Evolutionary conservation across 2,329 filamentous ascomycete species (phyloP), one percentile per base, ranked within the genome.

Genomic region (Verticillium nonalfalfae): DNA sequence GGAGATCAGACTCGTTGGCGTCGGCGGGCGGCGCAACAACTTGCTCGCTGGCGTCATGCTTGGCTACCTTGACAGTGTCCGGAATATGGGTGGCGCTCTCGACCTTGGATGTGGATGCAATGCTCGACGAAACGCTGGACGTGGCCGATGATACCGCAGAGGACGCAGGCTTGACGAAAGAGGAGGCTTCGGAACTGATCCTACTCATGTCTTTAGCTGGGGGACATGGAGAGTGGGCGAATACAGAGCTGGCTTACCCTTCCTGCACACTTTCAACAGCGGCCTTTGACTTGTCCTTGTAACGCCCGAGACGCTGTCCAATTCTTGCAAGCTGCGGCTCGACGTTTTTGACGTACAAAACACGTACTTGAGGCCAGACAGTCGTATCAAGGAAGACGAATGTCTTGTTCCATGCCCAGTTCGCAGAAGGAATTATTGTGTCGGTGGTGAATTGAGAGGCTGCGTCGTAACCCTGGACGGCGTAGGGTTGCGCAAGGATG

Each of bases 271-370:
- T 76, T 56, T 77, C 76, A 56, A 64, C 57, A 35, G 63, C 61
- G 10, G 72, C 61, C 67, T 76, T 78, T 36, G 68, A 66, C 61
- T 75, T 78, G 21, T 84, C 82, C 66, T 81, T 87, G 74, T 93
- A 91, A 57, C 90, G 82, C 50, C 93, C 93, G 11, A 99, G 83
- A 56, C 93, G 88, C 77, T 97, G 90, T 13, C 91, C 91, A 69
- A 99, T 98, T 69, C 93, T 91, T 61, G 94, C 85, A 14, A 99
- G 82, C 75, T 99, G 96, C 14, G 96, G 96, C 76, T 98, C 93
- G 3, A 99, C 93, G 68, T 96, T 97, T 70, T 97, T 88, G 11
- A 88, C 85, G 70, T 98, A 98, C 5, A 97, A 78, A 14, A 90
- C 82, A 33, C 90, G 86, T 11, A 97, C 65, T 66, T 90, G 88